Base-by-base conservation (phyloP, 2,329 filamentous ascomycete genomes). In the Fusarium papillatum region DNA sequence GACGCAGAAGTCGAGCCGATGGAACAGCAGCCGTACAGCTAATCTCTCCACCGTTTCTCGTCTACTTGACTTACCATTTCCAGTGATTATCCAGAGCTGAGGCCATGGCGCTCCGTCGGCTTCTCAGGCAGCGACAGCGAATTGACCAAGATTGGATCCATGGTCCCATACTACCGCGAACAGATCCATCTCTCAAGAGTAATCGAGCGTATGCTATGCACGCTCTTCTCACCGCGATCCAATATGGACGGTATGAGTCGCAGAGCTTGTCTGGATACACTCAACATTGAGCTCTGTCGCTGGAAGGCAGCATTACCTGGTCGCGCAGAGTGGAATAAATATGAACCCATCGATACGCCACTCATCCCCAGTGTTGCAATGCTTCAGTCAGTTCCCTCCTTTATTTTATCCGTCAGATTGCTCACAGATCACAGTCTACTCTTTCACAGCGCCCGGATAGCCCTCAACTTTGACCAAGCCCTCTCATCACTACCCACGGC, bases 371-470 rank as follows among this genome's bases (percentile, higher is more conserved):
- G 72, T 31, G 71, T 79, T 1, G 69, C 78, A 1, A 73, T 78
- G 22, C 63, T 80, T 48, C 77, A 79, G 79, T 80, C 57, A 60
- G 34, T 39, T 16, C 50, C 34, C 26, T 16, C 5, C 29, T 6
- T 13, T 16, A n/a, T 8, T 16, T 14, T 2, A 7, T n/a, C 24
- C 7, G 5, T 24, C 24, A 24, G 13, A 1, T 22, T 6, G 7
- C 26, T 53, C 16, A 53, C 24, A 31, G 17, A 10, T 24, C 13
- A 14, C 17, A 71, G 70, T 10, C 57, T 79, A 1, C 46, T 80
- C 1, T 80, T 76, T 26, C 69, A 80, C 59, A 80, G 76, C 59
- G 72, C 75, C 5, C 78, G 79, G 7, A 80, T 80, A 26, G 73
- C 74, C 6, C 68, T 81, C 2, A 79, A 81, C 55, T 74, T 76